Evolutionary conservation across 345 rosid species (phyloP).

Genomic region (Fremontodendron californicum): DNA sequence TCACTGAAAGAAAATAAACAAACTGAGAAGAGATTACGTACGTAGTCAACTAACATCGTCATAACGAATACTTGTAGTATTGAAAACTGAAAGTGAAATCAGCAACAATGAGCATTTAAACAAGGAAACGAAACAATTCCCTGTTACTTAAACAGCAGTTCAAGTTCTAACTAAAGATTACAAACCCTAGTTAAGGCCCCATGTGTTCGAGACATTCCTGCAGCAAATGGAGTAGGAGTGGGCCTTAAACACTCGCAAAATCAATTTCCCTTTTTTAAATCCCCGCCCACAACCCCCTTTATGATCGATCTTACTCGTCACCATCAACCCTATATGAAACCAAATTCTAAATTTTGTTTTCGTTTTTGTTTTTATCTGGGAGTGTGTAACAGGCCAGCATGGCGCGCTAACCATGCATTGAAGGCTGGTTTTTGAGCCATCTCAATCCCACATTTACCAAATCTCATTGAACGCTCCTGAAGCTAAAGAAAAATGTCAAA

Average conservation of each 20-base stretch:
- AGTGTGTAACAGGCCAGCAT: not conserved
- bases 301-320: conserved; percentile 3
- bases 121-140: not conserved
- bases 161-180: not conserved
- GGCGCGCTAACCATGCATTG: not conserved
- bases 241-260: not conserved
- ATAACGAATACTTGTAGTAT: too few species aligned
- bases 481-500: not conserved
- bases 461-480: not conserved
- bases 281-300: not conserved
- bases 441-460: not conserved
- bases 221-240: not conserved
- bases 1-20: not conserved
- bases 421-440: not conserved
- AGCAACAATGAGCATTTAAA: not conserved
- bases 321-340: not conserved
- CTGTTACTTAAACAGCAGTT: not conserved
- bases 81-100: not conserved
- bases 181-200: conserved; percentile 10
- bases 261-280: too few species aligned
- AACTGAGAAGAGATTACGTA: too few species aligned
- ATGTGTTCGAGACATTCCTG: conserved; percentile 24
- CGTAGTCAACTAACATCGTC: too few species aligned
- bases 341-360: not conserved
- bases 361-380: not conserved